A percentile compares a stretch with the other conserved stretches of the same genome.
Conservation (phyloP, 129 eudicot genomes). For the Daucus carota region DH1_v3.0 NC_030384.2:35999001-35999500, state of each 20-base stretch:
- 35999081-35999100: background rate
- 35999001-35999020: conserved; percentile 48
- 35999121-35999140: background rate
- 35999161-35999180: conserved; percentile 46
- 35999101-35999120: background rate
- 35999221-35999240: conserved; percentile 31
- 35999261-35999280: conserved; percentile 76
- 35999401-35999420: background rate
- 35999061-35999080: conserved; percentile 73
- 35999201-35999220: conserved; percentile 71
- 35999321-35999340: conserved; percentile 88
- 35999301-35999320: conserved; percentile 64
- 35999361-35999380: background rate
- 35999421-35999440: background rate
- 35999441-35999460: background rate
- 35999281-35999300: conserved; percentile 71
- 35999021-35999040: conserved; percentile 24
- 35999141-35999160: background rate
- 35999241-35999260: conserved; percentile 30
- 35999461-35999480: background rate
- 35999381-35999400: background rate
- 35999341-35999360: background rate
- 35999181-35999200: conserved; percentile 42
- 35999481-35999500: conserved; percentile 89
- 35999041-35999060: conserved; percentile 48